Conservation (phyloP, 208 protist species). For the Vickermania spadyakhi region DNA sequence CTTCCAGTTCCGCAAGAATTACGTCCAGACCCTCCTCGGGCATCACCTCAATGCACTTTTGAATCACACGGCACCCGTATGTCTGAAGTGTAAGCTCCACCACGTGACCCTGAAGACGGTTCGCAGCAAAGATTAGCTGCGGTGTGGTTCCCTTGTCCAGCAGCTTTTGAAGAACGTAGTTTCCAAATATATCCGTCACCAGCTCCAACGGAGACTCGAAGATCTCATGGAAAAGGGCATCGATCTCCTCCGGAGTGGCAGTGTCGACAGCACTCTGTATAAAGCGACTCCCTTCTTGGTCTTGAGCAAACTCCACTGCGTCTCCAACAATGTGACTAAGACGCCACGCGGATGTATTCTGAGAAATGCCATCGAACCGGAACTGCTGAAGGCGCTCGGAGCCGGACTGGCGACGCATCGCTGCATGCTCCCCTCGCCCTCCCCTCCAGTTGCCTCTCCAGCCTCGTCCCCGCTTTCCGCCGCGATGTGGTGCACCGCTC, state of each 20-base stretch:
- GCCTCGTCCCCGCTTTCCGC: conserved; percentile 13
- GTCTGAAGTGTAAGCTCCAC: conserved; percentile 92
- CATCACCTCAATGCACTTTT: conserved; percentile 96
- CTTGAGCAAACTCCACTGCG: conserved; percentile 93
- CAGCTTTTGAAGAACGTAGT: conserved; percentile 98
- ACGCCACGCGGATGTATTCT: conserved; percentile 36
- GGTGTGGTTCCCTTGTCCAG: conserved; percentile 91
- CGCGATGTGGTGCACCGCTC: conserved; percentile 3
- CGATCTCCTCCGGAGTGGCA: conserved; percentile 68
- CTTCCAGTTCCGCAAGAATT: conserved; percentile 90
- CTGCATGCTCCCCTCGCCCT: conserved; percentile 1
- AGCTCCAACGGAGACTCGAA: conserved; percentile 83
- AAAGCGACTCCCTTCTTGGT: conserved; percentile 97
- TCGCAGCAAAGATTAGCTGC: conserved; percentile 77
- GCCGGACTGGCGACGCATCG: conserved; percentile 23
- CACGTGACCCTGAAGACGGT: conserved; percentile 85
- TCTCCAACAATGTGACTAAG: conserved; percentile 84
- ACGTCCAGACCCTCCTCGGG: conserved; percentile 71
- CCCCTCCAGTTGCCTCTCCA: conserved; percentile 20
- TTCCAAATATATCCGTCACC: conserved; percentile 98
- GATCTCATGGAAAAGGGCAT: conserved; percentile 91
- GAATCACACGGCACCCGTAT: conserved; percentile 98
- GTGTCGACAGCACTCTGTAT: conserved; percentile 95
- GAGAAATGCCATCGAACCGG: conserved; percentile 33
- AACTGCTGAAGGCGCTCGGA: conserved; percentile 66